Base-by-base conservation (phyloP, 2,329 filamentous ascomycete genomes). In the Didymella keratinophila region DNA sequence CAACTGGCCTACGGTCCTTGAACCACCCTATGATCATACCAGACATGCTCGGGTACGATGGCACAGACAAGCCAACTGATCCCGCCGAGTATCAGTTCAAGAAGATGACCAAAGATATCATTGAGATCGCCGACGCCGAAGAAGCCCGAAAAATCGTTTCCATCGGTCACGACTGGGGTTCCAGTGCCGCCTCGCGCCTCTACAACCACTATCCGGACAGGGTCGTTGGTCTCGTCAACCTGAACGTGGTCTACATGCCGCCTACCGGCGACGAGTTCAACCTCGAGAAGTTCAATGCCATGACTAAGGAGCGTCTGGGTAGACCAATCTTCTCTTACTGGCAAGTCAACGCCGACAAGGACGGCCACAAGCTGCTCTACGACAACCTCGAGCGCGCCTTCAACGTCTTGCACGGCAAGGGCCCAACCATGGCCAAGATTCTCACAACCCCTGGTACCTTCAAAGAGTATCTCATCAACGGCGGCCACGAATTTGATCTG, bases 91-190 rank as follows among this genome's bases (percentile, higher is more conserved):
- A 70, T 54, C 61, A 54, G 6, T 72, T 53, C 27, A 59, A 71
- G 30, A 50, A 53, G 18, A 67, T 73, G 64, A 63, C 63, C 16
- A 55, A 61, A 23, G 70, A 73, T 46, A 54, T 73, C 36, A 53
- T 63, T 1, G 70, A 73, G 9, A 69, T 74, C 30, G 58, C 73
- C 25, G 66, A 72, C 45, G 58, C 62, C 11, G 70, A 74, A 53
- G 58, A 52, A n/a, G 39, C 59, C 37, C 25, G 48, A 11, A 65
- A 66, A n/a, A 46, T 68, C 34, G 73, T 83, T 52, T 74, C 79
- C 3, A 71, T 83, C 30, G 82, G 81, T 42, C 82, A 84, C 60
- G 82, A 84, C 65, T 84, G 81, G 81, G 82, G 82, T 37, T 76
- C 77, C 16, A 59, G 53, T 8, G 59, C 79, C 11, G 76, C 78